Conservation (phyloP, 1,139 yeast species). For the Zygoascus hellenicus region DNA sequence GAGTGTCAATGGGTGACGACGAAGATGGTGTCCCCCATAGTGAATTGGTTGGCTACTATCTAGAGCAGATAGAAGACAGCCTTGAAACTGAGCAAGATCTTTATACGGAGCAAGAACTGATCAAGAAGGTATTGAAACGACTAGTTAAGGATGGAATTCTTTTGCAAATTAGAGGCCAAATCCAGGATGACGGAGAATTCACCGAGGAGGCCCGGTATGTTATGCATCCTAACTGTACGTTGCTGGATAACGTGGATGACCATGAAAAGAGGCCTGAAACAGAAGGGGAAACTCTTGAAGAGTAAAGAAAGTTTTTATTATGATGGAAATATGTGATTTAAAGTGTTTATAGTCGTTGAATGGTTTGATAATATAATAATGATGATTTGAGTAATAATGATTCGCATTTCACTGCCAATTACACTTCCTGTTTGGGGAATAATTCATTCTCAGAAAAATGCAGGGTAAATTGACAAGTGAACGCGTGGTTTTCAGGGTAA, state of each 20-base stretch:
- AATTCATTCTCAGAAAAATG: too few species aligned
- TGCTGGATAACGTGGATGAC: constrained; percentile 11
- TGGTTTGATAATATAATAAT: too few species aligned
- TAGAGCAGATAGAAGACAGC: constrained; percentile 67
- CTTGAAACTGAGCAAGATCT: constrained; percentile 66
- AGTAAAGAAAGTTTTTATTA: too few species aligned
- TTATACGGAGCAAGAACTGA: constrained; percentile 63
- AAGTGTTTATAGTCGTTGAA: too few species aligned
- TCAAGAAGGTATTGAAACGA: constrained; percentile 74
- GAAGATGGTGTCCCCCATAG: constrained; percentile 62
- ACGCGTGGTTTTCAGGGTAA: too few species aligned
- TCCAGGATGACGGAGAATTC: constrained; percentile 35
- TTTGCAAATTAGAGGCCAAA: constrained; percentile 68
- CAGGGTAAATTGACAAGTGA: too few species aligned
- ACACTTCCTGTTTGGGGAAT: too few species aligned
- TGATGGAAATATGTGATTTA: too few species aligned
- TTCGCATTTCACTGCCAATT: too few species aligned
- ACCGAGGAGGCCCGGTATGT: constrained; percentile 50
- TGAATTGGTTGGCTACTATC: constrained; percentile 73
- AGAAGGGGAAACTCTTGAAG: constrained; percentile 3
- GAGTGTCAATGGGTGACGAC: constrained; percentile 46
- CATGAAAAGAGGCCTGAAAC: constrained; percentile 2
- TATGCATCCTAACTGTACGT: constrained; percentile 79
- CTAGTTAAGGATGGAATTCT: constrained; percentile 81
- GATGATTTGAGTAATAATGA: too few species aligned